Evolutionary conservation across 1,139 yeast genomes (phyloP), one percentile per base, ranked within the genome.

Genomic region (Lodderomyces metapsilosis): DNA sequence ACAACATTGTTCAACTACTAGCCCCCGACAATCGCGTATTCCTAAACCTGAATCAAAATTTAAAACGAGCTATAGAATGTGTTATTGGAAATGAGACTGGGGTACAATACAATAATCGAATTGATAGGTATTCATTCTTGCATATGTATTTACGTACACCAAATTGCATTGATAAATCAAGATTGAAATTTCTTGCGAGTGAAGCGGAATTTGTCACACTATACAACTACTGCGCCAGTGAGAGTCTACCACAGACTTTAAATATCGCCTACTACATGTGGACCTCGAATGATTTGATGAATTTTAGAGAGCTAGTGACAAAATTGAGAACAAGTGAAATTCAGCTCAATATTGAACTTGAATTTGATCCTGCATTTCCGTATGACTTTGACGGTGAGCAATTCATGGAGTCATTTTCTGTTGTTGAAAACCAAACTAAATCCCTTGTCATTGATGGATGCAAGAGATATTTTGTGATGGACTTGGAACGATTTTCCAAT

Each of bases 231-330:
- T 39, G 45, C 10, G 39, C 13, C 7, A 20, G 22, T 5, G 41
- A 39, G 8, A 18, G 34, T 4, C 16, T 45, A 6, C n/a, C 36
- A 11, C 28, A 35, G 4, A 36, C 35, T 16, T 37, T 61, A 2
- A 56, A 61, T 11, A 25, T 61, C 10, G 50, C 57, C 30, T 60
- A 47, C 43, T 53, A 54, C 40, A 42, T 60, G 5, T 56, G 59
- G 60, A 50, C 53, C 22, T 28, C 58, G 5, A 36, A 46, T 10
- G 59, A 58, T 38, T 37, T 57, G 6, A 36, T 43, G 9, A 53
- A 54, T 20, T 50, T 56, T 27, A 28, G 48, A 11, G 40, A 36
- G 11, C 21, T 54, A 23, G 18, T 52, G 3, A 22, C 28, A 20
- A 37, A 32, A 18, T 27, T 37, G 23, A 30, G 12, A 6, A 11